These are phyloP conservation scores for Fusarium kyushuense DNA, from an alignment of 2,329 filamentous ascomycete genomes.

Conservation along the genomic window DNA sequence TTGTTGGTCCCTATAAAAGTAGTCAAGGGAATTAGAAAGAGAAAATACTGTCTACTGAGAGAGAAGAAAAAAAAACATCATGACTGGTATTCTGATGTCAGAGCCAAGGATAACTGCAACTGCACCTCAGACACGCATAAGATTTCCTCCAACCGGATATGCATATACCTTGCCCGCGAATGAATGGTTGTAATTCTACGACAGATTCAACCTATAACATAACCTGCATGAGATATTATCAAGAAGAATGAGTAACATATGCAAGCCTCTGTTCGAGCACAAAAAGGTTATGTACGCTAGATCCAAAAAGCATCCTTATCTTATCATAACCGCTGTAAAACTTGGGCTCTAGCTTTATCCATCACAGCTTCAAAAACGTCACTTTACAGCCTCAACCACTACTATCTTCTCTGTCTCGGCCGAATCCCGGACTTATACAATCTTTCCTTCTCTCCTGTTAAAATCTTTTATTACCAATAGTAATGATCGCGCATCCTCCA, in stretches of 20 bases:
- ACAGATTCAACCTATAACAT: background rate
- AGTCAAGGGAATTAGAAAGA: slow-evolving; percentile 3
- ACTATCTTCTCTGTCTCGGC: slow-evolving; percentile 6
- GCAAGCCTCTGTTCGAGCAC: background rate
- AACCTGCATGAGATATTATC: background rate
- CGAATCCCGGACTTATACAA: slow-evolving; percentile 19
- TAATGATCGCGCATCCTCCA: slow-evolving; percentile 18
- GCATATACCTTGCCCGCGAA: slow-evolving; percentile 26
- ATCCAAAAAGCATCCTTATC: slow-evolving; percentile 19
- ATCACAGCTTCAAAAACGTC: slow-evolving; percentile 17
- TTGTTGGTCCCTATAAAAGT: background rate
- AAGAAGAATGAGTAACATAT: background rate
- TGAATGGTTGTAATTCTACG: slow-evolving; percentile 1
- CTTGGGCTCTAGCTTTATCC: background rate
- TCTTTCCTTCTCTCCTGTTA: background rate
- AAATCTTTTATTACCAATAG: slow-evolving; percentile 10
- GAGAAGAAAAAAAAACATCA: background rate
- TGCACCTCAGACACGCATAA: slow-evolving; percentile 1
- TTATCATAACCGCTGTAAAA: slow-evolving; percentile 27
- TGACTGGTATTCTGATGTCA: slow-evolving; percentile 12
- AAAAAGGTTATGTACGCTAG: background rate
- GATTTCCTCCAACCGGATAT: background rate
- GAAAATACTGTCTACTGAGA: background rate
- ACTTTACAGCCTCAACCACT: slow-evolving; percentile 15
- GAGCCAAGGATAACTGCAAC: background rate